Evolutionary conservation across 2,329 filamentous ascomycete species (phyloP), one percentile per base, ranked within the genome.

Genomic region (Zopfia rhizophila): DNA sequence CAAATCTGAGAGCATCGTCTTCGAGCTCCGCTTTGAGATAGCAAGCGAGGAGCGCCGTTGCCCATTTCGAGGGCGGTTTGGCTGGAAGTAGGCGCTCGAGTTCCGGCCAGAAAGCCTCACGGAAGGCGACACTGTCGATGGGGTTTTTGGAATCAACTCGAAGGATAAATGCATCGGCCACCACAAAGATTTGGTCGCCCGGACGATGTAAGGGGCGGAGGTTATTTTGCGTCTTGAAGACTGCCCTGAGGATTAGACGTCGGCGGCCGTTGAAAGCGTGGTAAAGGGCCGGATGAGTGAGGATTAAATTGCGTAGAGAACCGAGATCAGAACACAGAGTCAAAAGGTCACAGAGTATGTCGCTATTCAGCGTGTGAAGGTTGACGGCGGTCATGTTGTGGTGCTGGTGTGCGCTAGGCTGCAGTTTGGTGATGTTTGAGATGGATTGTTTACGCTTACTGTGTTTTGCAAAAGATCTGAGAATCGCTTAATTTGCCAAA

Each of bases 71-170:
- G 21, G 43, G n/a, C 27, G 5, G 16, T 32, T 22, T 18, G 12
- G 7, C 3, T 2, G 35, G 19, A 6, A 42, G 14, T 7, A 7
- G 5, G 28, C 8, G 36, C 29, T 46, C 35, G 27, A 40, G 12
- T 11, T 30, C 13, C 4, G 32, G 32, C 41, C 41, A 45, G 8
- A 45, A 7, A 11, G 41, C 32, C 18, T 45, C 41, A 5, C 41
- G 41, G 12, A 45, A 22, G 8, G 24, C 41, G 4, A 38, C 32
- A 3, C n/a, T 16, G 23, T 45, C 29, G 19, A 23, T 33, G 10
- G 17, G 18, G 25, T 42, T 30, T 5, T 32, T 32, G 8, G 29
- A 32, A n/a, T n/a, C n/a, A n/a, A n/a, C n/a, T n/a, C n/a, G n/a
- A n/a, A n/a, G n/a, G n/a, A n/a, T n/a, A n/a, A n/a, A n/a, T n/a